A percentile compares a stretch with the other conserved stretches of the same genome.
These are phyloP conservation scores for Oryza officinalis DNA, from an alignment of 176 grass and related monocot species.

Conservation along the genomic window DNA sequence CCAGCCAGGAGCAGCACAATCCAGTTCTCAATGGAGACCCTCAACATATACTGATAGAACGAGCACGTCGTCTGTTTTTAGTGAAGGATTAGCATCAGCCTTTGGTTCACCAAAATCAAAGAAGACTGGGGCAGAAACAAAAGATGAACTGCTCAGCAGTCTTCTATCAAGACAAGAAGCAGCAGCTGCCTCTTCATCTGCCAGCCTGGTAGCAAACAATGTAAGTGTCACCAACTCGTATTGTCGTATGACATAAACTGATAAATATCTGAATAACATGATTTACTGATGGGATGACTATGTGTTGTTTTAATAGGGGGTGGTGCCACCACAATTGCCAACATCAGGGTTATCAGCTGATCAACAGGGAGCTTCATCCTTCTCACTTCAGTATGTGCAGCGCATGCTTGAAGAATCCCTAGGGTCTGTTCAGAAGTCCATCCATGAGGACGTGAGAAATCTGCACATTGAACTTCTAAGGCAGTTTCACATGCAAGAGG, in stretches of 20 bases:
- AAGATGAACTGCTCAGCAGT: constrained; percentile 81
- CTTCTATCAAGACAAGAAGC: constrained; percentile 69
- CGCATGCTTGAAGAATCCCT: constrained; percentile 89
- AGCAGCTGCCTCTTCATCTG: constrained; percentile 41
- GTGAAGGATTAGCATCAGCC: constrained; percentile 75
- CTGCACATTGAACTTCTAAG: constrained; percentile 93
- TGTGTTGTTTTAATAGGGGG: constrained; percentile 56
- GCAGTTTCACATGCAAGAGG: constrained; percentile 98
- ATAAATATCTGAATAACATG: background rate
- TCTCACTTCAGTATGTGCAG: constrained; percentile 95
- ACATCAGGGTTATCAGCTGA: constrained; percentile 47
- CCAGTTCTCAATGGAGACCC: constrained; percentile 40
- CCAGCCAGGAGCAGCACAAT: constrained; percentile 45
- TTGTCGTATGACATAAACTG: background rate
- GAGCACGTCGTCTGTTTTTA: constrained; percentile 79
- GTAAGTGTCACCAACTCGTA: constrained; percentile 41
- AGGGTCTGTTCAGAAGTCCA: constrained; percentile 84
- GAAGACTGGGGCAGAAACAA: constrained; percentile 87
- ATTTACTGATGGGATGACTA: constrained; percentile 17
- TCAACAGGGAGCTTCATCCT: constrained; percentile 73
- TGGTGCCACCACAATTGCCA: constrained; percentile 43
- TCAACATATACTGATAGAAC: constrained; percentile 76
- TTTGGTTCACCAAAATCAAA: constrained; percentile 87
- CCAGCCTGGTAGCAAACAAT: constrained; percentile 54
- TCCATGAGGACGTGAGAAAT: constrained; percentile 92